Conservation (phyloP, 352 stramenopile genomes). For the Phytopythium aichiense region DNA sequence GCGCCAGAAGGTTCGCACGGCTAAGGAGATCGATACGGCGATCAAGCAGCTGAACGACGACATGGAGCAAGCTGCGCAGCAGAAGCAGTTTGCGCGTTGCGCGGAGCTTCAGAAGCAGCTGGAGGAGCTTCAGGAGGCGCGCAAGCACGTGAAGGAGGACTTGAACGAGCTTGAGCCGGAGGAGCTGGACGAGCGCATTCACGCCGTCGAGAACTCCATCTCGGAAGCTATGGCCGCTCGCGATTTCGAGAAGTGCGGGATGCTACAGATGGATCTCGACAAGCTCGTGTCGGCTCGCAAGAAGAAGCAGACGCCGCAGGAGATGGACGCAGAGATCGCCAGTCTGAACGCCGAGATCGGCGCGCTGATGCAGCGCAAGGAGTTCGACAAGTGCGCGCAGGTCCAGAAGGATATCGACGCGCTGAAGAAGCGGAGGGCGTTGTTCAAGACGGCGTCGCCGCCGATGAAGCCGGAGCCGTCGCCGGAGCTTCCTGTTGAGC, state of each 20-base stretch:
- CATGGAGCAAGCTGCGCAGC: slow-evolving; percentile 68
- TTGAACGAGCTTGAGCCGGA: slow-evolving; percentile 80
- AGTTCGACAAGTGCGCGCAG: slow-evolving; percentile 85
- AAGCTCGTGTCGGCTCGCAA: slow-evolving; percentile 66
- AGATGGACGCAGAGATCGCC: slow-evolving; percentile 78
- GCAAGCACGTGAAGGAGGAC: slow-evolving; percentile 78
- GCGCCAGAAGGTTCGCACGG: slow-evolving; percentile 80
- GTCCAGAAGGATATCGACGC: slow-evolving; percentile 83
- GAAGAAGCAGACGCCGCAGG: slow-evolving; percentile 81
- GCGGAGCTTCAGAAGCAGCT: slow-evolving; percentile 79
- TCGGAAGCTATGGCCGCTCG: slow-evolving; percentile 70
- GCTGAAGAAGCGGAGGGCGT: slow-evolving; percentile 64
- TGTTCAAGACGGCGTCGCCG: slow-evolving; percentile 35
- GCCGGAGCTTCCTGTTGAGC: slow-evolving; percentile 20
- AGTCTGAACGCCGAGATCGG: slow-evolving; percentile 66
- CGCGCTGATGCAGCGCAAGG: slow-evolving; percentile 69
- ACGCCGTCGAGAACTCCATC: slow-evolving; percentile 58
- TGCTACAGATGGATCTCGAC: slow-evolving; percentile 70
- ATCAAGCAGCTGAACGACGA: slow-evolving; percentile 72
- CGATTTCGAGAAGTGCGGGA: slow-evolving; percentile 74
- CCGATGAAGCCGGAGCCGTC: slow-evolving; percentile 25
- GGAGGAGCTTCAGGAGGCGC: slow-evolving; percentile 69
- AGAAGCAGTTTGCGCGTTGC: slow-evolving; percentile 81
- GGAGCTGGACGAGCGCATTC: slow-evolving; percentile 82
- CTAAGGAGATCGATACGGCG: slow-evolving; percentile 81